phyloP scores from a whole-genome alignment of 179 eudicot genomes.

The Beta lomatogona region DNA sequence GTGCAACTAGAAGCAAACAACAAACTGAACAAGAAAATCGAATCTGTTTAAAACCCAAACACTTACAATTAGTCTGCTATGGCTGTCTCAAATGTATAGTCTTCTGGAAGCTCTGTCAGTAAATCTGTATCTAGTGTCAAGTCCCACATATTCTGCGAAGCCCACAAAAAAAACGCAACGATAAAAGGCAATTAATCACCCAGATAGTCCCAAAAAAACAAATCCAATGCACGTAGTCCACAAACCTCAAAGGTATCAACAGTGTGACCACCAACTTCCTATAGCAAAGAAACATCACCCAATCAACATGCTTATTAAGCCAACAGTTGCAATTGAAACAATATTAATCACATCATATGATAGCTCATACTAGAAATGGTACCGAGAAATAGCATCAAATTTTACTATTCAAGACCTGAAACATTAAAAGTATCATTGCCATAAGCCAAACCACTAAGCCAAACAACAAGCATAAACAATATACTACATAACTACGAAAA shows the following conservation, averaged over 20 bases:
- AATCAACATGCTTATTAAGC: neutral
- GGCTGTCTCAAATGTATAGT: conserved; percentile 72
- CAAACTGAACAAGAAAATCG: neutral
- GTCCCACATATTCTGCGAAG: conserved; percentile 65
- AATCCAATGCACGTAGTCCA: neutral
- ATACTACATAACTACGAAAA: too few relatives aligned
- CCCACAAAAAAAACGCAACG: too few relatives aligned
- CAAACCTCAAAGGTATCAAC: conserved; percentile 56
- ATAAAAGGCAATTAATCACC: neutral
- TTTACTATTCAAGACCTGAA: too few relatives aligned
- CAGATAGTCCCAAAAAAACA: neutral
- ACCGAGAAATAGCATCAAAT: too few relatives aligned
- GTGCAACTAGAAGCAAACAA: conserved; percentile 6
- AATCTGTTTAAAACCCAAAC: neutral
- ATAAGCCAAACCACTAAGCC: too few relatives aligned
- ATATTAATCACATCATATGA: conserved; percentile 7
- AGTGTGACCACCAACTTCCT: conserved; percentile 59
- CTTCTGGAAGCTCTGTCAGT: conserved; percentile 65
- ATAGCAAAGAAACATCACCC: conserved; percentile 15
- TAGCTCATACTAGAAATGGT: too few relatives aligned
- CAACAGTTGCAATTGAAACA: neutral
- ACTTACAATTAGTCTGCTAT: conserved; percentile 78
- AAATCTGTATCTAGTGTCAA: conserved; percentile 75
- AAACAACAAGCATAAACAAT: too few relatives aligned
- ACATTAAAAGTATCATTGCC: too few relatives aligned